Evolutionary conservation across 768 basidiomycete genomes (phyloP), one percentile per base, ranked within the genome.

Genomic region (Russula emetica): DNA sequence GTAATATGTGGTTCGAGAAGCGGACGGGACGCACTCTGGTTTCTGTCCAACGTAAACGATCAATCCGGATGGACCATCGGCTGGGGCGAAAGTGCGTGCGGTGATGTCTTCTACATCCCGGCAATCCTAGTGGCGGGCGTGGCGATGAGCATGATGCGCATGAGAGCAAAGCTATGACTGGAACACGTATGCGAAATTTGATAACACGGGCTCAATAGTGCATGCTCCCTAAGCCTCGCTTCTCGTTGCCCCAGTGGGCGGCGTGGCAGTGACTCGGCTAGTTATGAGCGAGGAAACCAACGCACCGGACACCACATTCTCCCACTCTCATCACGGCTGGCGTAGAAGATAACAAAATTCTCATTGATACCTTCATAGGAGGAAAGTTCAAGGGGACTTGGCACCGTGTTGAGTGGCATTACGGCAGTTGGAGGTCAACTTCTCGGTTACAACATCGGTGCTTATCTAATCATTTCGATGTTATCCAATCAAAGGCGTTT

Each of bases 251-350:
- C 20, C 10, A 11, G 18, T 50, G 56, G 49, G 47, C 38, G 50
- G 62, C 51, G 26, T 45, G 51, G 56, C 47, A 16, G 58, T 60
- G 50, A 24, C 30, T 54, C 55, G 47, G 38, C n/a, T 50, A 34
- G 26, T 13, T 2, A 5, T 28, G 28, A 9, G 32, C 30, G 26
- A 36, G 18, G 30, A 30, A 32, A 49, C 44, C 26, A 47, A 78
- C 80, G 53, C 68, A 90, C 89, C 28, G 86, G 82, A 71, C 89
- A 91, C 89, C 90, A 91, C 71, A 85, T 73, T 59, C 76, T 72
- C 30, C 84, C 87, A 62, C 82, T 61, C n/a, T 69, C 78, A 1
- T 83, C 79, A 55, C 85, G 76, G 22, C 86, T 88, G 11, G 88
- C 81, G 66, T 85, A 90, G 72, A 91, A 89, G n/a, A 92, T 75